Evolutionary conservation across 148 eudicot species (phyloP), one percentile per base, ranked within the genome.

Genomic region (Rhododendron mucronatum): DNA sequence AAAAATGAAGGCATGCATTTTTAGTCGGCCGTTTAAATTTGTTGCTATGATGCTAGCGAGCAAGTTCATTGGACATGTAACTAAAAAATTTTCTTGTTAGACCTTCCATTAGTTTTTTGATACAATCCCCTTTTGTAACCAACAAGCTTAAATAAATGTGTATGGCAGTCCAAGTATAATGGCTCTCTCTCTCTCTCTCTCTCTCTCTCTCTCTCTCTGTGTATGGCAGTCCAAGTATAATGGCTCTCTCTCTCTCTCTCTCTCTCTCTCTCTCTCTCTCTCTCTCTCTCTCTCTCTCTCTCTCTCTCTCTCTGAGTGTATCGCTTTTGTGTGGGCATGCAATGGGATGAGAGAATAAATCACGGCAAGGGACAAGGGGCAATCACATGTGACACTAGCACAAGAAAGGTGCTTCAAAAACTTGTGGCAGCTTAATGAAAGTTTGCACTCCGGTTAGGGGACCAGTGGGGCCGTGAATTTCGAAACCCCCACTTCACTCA

Each of bases 361-460:
- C 82, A 80, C 87, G 59, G 84, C 65, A 79, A 85, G 39, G 14
- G 12, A 26, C 41, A 63, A 44, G 75, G 20, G n/a, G 41, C 4
- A 50, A 39, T 83, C 85, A 86, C 91, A 90, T 89, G 91, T 89
- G 86, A 91, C 80, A 63, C 82, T 74, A 44, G 76, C 50, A 87
- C 86, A 87, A 63, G 86, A 86, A 88, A 82, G 83, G 89, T 89
- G 91, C 88, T 89, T 87, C 88, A 81, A 75, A 92, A 92, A 84
- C 76, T 65, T 84, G 92, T 79, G 89, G 86, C 91, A 91, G 80
- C 90, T 88, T 92, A 86, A 83, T 86, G 90, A 84, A 88, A 83
- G 81, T 50, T 6, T 94, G 95, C 89, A 85, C 18, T 76, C 89
- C 57, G 83, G 87, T 77, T 78, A 91, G 96, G 96, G 92, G 82